A percentile compares a stretch with the other conserved stretches of the same genome.
phyloP scores from a whole-genome alignment of 2,329 filamentous ascomycete genomes.

The Fusarium fujikuroi region DNA sequence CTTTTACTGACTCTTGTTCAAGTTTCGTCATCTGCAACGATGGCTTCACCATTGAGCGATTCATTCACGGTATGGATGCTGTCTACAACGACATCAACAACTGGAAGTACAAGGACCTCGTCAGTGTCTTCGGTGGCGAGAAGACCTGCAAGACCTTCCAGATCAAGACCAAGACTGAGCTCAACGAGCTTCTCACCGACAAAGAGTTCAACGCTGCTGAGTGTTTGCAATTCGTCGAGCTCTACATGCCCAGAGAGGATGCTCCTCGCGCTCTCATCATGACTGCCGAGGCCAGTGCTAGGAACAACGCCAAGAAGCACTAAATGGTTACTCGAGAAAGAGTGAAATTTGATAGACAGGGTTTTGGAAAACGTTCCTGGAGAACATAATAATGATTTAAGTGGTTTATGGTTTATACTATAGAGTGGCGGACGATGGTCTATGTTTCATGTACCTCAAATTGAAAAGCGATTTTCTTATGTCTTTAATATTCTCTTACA shows the following conservation, averaged over 20 bases:
- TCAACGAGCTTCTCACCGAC: conserved; percentile 73
- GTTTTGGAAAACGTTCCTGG: conserved; percentile 18
- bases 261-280: conserved; percentile 76
- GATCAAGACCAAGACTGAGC: conserved; percentile 75
- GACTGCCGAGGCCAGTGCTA: conserved; percentile 77
- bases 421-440: conserved; percentile 20
- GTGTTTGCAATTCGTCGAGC: conserved; percentile 77
- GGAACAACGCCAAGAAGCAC: conserved; percentile 66
- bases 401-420: conserved; percentile 30
- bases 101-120: conserved; percentile 79
- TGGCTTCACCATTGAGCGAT: conserved; percentile 89
- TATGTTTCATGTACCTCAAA: conserved; percentile 30
- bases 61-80: conserved; percentile 84
- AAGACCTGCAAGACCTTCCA: conserved; percentile 70
- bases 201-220: conserved; percentile 68
- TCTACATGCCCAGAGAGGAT: conserved; percentile 83
- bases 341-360: conserved; percentile 12
- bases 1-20: conserved; percentile 33
- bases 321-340: conserved; percentile 31
- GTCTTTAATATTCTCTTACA: not conserved
- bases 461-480: conserved; percentile 38
- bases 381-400: conserved; percentile 39
- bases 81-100: conserved; percentile 82
- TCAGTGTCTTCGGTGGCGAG: conserved; percentile 74
- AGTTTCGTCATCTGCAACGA: conserved; percentile 88